A percentile compares a stretch with the other conserved stretches of the same genome.
These are phyloP conservation scores for Cunninghamia lanceolata DNA, from an alignment of 75 land plant species.

Conservation along the genomic window DNA sequence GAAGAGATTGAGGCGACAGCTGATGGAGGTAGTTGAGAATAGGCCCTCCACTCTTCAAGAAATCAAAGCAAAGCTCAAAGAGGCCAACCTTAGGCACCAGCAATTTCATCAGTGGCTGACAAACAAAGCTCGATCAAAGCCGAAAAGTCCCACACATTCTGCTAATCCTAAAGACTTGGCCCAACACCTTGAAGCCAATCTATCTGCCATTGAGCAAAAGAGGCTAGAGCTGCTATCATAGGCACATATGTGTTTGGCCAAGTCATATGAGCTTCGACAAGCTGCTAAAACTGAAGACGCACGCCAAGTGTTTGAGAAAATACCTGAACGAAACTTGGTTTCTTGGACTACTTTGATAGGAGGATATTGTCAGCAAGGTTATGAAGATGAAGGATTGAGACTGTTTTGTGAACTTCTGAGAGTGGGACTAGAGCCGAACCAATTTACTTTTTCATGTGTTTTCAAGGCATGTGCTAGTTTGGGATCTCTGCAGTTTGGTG, in stretches of 20 bases:
- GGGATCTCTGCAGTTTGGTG: constrained; percentile 29
- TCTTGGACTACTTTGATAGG: constrained; percentile 47
- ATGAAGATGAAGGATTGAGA: constrained; percentile 19
- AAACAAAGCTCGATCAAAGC: constrained; percentile 81
- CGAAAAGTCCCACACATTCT: constrained; percentile 50
- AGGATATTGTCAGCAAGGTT: constrained; percentile 29
- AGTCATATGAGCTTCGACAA: no score
- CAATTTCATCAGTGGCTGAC: constrained; percentile 92
- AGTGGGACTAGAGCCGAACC: constrained; percentile 25
- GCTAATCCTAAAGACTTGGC: constrained; percentile 60
- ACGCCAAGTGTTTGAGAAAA: constrained; percentile 21
- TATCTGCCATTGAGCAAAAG: constrained; percentile 89
- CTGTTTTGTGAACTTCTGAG: constrained; percentile 34
- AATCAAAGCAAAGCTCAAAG: no score
- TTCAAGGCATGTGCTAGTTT: constrained; percentile 50
- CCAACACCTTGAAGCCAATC: constrained; percentile 85
- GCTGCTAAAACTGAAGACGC: no score
- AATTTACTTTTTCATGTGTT: no score
- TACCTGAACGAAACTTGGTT: constrained; percentile 36
- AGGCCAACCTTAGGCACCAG: constrained; percentile 85
- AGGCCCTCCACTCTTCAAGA: no score
- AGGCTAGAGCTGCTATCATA: no score
- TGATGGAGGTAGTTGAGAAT: no score
- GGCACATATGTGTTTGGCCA: no score
- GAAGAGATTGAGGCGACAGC: no score